Evolutionary conservation across 2,329 filamentous ascomycete species (phyloP).

Genomic region (Penicillium sp.): DNA sequence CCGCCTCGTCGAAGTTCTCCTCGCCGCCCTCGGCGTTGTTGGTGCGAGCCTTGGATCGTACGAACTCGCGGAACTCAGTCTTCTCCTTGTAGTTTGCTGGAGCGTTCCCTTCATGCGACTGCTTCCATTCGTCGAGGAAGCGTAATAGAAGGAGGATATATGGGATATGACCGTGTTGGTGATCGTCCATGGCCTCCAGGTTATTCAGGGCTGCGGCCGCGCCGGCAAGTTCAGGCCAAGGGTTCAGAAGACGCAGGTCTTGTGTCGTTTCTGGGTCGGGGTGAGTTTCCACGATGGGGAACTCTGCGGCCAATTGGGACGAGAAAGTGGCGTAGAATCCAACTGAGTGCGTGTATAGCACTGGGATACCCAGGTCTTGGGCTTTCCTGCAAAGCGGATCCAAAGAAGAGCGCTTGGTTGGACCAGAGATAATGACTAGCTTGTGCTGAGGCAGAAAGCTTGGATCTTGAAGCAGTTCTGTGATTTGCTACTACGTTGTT

Average conservation of each 20-base stretch:
- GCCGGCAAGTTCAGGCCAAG: conserved; percentile 79
- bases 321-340: conserved; percentile 92
- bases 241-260: conserved; percentile 80
- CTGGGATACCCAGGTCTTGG: conserved; percentile 66
- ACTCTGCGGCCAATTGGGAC: conserved; percentile 75
- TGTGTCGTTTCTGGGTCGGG: conserved; percentile 83
- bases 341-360: conserved; percentile 82
- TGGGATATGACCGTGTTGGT: conserved; percentile 90
- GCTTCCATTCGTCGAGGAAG: conserved; percentile 81
- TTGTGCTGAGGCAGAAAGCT: conserved; percentile 56
- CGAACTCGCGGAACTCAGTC: conserved; percentile 73
- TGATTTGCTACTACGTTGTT: conserved; percentile 34
- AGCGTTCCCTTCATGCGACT: conserved; percentile 65
- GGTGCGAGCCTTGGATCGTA: conserved; percentile 69
- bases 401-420: conserved; percentile 59
- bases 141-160: conserved; percentile 82
- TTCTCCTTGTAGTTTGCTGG: conserved; percentile 85
- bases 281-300: conserved; percentile 94
- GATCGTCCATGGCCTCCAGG: conserved; percentile 71
- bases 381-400: conserved; percentile 55
- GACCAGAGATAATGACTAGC: conserved; percentile 65
- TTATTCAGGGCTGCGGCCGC: conserved; percentile 69
- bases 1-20: conserved; percentile 96
- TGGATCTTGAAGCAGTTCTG: conserved; percentile 41
- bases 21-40: conserved; percentile 83